A percentile compares a stretch with the other conserved stretches of the same genome.
These are phyloP conservation scores for Claviceps humidiphila DNA, from an alignment of 2,329 filamentous ascomycete genomes.

Conservation along the genomic window DNA sequence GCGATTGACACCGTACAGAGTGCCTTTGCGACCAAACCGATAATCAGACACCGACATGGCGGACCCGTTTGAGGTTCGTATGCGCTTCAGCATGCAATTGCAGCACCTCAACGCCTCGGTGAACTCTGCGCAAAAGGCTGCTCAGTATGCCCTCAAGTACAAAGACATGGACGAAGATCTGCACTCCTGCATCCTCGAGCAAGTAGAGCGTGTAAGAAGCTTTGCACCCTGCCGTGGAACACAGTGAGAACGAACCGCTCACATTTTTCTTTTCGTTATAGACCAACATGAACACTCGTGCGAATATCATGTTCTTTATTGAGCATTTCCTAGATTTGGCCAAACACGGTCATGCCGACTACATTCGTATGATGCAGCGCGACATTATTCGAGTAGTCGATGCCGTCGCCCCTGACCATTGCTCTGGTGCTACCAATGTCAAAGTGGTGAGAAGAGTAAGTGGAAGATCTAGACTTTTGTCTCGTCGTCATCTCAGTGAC, in stretches of 20 bases:
- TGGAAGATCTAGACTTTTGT: neutral
- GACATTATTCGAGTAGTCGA: conserved; percentile 89
- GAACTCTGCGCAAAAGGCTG: conserved; percentile 79
- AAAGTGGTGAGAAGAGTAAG: conserved; percentile 76
- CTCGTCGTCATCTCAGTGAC: neutral
- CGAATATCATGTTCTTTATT: conserved; percentile 99
- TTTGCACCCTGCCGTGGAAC: too few species aligned
- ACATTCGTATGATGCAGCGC: conserved; percentile 86
- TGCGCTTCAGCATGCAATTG: conserved; percentile 86
- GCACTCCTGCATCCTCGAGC: conserved; percentile 93
- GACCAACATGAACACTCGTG: conserved; percentile 92
- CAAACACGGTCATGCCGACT: conserved; percentile 61
- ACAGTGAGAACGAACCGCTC: neutral
- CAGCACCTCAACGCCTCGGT: conserved; percentile 85
- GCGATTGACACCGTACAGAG: too few species aligned
- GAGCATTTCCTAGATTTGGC: conserved; percentile 87
- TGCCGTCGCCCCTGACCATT: conserved; percentile 75
- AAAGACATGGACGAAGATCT: conserved; percentile 92
- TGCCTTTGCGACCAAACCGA: neutral
- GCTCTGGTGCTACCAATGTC: conserved; percentile 82
- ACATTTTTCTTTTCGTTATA: conserved; percentile 17
- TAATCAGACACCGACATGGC: conserved; percentile 26
- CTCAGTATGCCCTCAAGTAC: conserved; percentile 88
- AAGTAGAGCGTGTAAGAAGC: conserved; percentile 59
- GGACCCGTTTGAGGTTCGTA: conserved; percentile 95